Base-by-base conservation (phyloP, 345 rosid genomes). In the Dipteronia dyeriana region DNA sequence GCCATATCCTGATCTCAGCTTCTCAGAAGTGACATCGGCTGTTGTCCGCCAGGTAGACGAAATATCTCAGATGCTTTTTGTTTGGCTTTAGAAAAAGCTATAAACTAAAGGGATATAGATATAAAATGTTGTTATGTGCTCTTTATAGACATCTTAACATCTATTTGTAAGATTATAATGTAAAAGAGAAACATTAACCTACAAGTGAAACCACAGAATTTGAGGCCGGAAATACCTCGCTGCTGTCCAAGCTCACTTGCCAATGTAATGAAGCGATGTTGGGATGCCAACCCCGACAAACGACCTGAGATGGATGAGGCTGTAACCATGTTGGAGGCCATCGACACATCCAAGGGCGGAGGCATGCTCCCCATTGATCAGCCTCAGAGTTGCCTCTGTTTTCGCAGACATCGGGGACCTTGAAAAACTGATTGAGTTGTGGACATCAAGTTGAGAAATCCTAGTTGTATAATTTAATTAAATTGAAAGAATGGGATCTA, bases 1-100 rank as follows among this genome's bases (percentile, higher is more conserved):
- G 98, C 99, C 99, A 31, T 94, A 96, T 80, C 94, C 97, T 11
- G 98, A 96, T 76, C 99, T 93, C 76, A 96, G 99, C 80, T 96
- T 96, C 83, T 87, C 99, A 3, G 99, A 96, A 86, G 91, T 96
- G 70, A 94, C 99, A 63, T 92, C 98, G 9, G 99, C 97, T 29
- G 98, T 94, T 31, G 98, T 94, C 84, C 97, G 93, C 70, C 98
- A 96, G 99, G 99, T 94, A 68, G 22, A 75, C 22, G 5, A 57
- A 62, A 54, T 5, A 25, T 61, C 45, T 59, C 13, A 2, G 9
- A 41, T 19, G 12, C 34, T 62, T 13, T 13, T 9, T 2, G 12
- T 39, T 59, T 13, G 3, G 63, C 16, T 51, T 0, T 34, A 9
- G 20, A 47, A 6, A 47, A 43, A 2, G 17, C 17, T 41, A 66